phyloP scores from a whole-genome alignment of 306 rosid species.

The Vigna hirtella region DNA sequence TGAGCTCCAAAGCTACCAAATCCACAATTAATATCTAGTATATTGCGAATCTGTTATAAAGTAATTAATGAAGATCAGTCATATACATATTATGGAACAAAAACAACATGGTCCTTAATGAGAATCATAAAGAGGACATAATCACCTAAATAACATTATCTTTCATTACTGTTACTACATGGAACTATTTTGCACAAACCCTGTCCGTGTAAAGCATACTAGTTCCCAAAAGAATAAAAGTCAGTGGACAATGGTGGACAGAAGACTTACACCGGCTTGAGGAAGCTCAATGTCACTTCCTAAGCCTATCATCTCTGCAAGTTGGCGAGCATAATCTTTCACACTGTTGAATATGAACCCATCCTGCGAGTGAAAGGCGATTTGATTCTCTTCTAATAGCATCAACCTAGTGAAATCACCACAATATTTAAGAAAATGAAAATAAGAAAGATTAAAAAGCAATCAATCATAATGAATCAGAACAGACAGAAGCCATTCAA shows the following conservation, averaged over 20 bases:
- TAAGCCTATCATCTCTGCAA: slow-evolving; percentile 96
- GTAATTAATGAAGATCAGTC: slow-evolving; percentile 46
- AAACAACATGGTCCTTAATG: slow-evolving; percentile 28
- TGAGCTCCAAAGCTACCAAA: slow-evolving; percentile 99
- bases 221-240: slow-evolving; percentile 34
- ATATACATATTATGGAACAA: slow-evolving; percentile 1
- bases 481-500: slow-evolving; percentile 28
- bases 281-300: slow-evolving; percentile 78
- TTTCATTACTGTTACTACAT: neutral
- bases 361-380: slow-evolving; percentile 95
- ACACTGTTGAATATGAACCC: slow-evolving; percentile 85
- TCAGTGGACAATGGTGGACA: slow-evolving; percentile 6
- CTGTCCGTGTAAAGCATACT: slow-evolving; percentile 24
- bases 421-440: slow-evolving; percentile 17
- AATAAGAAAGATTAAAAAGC: neutral
- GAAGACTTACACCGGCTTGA: slow-evolving; percentile 88
- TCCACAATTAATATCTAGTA: slow-evolving; percentile 94
- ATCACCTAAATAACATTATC: slow-evolving; percentile 33
- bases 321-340: slow-evolving; percentile 90
- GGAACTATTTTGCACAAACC: slow-evolving; percentile 28
- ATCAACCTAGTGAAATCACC: slow-evolving; percentile 66
- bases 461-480: slow-evolving; percentile 1
- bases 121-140: slow-evolving; percentile 12
- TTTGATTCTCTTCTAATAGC: slow-evolving; percentile 98
- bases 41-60: slow-evolving; percentile 69